These are phyloP conservation scores for Gnetum montanum DNA, from an alignment of 75 land plant species.

Conservation along the genomic window DNA sequence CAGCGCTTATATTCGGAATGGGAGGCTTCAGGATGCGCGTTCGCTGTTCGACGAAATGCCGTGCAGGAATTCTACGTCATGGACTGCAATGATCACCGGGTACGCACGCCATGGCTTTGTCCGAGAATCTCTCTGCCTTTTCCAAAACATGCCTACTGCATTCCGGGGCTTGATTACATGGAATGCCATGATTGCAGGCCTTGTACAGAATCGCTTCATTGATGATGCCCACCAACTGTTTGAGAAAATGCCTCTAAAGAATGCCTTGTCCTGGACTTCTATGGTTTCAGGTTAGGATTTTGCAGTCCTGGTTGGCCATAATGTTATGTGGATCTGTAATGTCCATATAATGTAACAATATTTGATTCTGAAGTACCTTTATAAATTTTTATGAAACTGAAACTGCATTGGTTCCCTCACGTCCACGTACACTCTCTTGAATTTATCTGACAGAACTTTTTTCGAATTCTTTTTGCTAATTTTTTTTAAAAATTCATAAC, in stretches of 20 bases:
- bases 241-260: slow-evolving; percentile 6
- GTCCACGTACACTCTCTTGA: too few relatives aligned
- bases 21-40: slow-evolving; percentile 33
- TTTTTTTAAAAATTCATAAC: too few relatives aligned
- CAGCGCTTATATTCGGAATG: slow-evolving; percentile 16
- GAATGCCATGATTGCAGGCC: slow-evolving; percentile 46
- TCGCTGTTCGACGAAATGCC: slow-evolving; percentile 52
- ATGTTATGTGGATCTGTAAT: too few relatives aligned
- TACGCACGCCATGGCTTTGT: slow-evolving; percentile 28
- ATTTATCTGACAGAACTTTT: too few relatives aligned
- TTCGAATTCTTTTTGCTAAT: too few relatives aligned
- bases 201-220: slow-evolving; percentile 37
- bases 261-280: slow-evolving; percentile 11
- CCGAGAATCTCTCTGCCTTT: slow-evolving; percentile 30
- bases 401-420: too few relatives aligned
- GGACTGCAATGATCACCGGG: slow-evolving; percentile 32
- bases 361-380: too few relatives aligned
- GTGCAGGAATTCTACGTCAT: slow-evolving; percentile 21
- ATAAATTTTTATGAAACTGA: too few relatives aligned
- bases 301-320: too few relatives aligned
- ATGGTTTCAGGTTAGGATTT: slow-evolving; percentile 10
- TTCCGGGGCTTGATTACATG: slow-evolving; percentile 39
- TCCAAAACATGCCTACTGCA: slow-evolving; percentile 30
- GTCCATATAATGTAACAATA: too few relatives aligned
- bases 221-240: slow-evolving; percentile 21